A percentile compares a stretch with the other conserved stretches of the same genome.
Conservation (phyloP, 2,329 filamentous ascomycete genomes). For the Rutstroemia sp. region DNA sequence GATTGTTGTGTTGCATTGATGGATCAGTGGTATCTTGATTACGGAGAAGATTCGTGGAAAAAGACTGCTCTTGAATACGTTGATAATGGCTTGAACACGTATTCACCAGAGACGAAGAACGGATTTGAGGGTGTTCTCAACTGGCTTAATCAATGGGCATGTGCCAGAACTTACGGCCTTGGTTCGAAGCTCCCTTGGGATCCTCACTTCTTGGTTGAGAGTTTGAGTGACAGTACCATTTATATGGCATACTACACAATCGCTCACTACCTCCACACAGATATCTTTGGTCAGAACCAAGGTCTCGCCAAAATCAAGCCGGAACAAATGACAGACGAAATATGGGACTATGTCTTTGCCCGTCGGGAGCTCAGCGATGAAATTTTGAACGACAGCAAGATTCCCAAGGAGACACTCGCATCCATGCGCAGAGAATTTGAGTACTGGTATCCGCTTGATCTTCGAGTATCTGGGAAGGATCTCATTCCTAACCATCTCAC, state of each 20-base stretch:
- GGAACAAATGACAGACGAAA: constrained; percentile 87
- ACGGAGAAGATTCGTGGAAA: constrained; percentile 86
- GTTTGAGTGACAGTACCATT: constrained; percentile 83
- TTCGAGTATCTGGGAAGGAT: constrained; percentile 86
- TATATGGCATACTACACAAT: constrained; percentile 81
- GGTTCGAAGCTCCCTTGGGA: constrained; percentile 96
- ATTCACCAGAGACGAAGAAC: constrained; percentile 67
- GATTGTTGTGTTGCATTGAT: constrained; percentile 89
- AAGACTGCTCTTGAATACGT: constrained; percentile 66
- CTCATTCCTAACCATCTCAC: constrained; percentile 90
- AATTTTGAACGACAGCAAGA: constrained; percentile 57
- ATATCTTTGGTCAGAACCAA: constrained; percentile 72
- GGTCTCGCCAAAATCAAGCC: constrained; percentile 62
- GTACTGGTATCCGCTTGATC: constrained; percentile 93
- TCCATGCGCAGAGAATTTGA: constrained; percentile 86
- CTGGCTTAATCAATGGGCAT: constrained; percentile 96
- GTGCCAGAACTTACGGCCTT: constrained; percentile 82
- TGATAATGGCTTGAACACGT: constrained; percentile 70
- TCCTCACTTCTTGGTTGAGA: constrained; percentile 81
- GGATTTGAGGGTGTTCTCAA: constrained; percentile 78
- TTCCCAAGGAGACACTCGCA: constrained; percentile 65
- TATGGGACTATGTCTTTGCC: constrained; percentile 94
- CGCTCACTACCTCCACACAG: constrained; percentile 64
- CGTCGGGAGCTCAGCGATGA: constrained; percentile 63
- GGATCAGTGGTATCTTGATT: constrained; percentile 98